Evolutionary conservation across 2,329 filamentous ascomycete genomes (phyloP).

Genomic region (Hypoxylon sp.): DNA sequence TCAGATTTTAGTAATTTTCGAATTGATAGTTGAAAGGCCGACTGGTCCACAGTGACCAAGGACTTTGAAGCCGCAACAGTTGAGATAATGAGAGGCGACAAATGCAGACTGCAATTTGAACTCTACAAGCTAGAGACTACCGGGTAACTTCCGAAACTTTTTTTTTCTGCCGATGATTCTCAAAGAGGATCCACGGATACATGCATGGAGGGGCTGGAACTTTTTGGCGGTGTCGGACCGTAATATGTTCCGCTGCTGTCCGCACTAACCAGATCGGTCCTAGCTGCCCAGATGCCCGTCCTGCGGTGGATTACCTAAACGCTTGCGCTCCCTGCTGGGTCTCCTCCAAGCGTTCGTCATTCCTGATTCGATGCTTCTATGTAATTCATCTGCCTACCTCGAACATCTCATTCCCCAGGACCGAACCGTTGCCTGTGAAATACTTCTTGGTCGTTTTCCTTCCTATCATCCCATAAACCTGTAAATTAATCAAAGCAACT

Average conservation of each 20-base stretch:
- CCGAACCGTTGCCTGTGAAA: conserved; percentile 21
- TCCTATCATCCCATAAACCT: conserved; percentile 8
- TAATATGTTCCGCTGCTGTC: conserved; percentile 40
- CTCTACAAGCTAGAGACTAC: conserved; percentile 4
- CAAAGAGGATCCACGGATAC: not conserved
- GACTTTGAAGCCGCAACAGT: not conserved
- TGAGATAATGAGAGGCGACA: not conserved
- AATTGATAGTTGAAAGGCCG: not conserved
- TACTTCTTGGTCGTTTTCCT: conserved; percentile 5
- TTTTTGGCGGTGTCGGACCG: conserved; percentile 46
- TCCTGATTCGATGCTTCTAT: conserved; percentile 40
- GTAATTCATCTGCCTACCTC: conserved; percentile 39
- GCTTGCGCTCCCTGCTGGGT: conserved; percentile 16
- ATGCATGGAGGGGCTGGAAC: conserved; percentile 33
- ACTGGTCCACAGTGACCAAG: not conserved
- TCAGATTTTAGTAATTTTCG: not conserved
- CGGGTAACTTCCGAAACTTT: conserved; percentile 25
- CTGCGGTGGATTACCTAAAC: not conserved
- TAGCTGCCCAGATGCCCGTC: conserved; percentile 20
- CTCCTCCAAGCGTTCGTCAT: conserved; percentile 43
- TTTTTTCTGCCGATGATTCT: conserved; percentile 39
- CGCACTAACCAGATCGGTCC: conserved; percentile 12
- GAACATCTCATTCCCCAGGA: conserved; percentile 23
- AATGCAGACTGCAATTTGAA: conserved; percentile 8
- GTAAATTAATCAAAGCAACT: conserved; percentile 6